These are phyloP conservation scores for Chalciporus sphaerocephalus DNA, from an alignment of 768 basidiomycete species.

Conservation along the genomic window DNA sequence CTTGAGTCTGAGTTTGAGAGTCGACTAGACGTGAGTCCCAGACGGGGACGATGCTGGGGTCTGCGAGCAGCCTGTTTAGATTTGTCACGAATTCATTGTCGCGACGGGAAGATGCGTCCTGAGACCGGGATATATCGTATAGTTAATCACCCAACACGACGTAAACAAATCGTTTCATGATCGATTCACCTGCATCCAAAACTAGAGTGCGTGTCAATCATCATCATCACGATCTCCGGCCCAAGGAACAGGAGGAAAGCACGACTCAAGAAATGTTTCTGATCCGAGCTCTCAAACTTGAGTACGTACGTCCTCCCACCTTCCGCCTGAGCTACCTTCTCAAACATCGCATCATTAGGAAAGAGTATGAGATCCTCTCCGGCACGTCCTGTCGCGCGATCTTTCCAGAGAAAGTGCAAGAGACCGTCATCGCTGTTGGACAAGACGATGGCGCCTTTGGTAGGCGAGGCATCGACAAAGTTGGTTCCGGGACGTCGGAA, in stretches of 20 bases:
- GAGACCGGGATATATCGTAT: slow-evolving; percentile 1
- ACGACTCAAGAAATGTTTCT: slow-evolving; percentile 79
- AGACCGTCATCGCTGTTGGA: slow-evolving; percentile 70
- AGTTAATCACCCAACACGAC: not conserved
- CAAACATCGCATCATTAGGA: slow-evolving; percentile 79
- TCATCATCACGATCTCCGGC: not conserved
- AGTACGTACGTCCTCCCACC: slow-evolving; percentile 79
- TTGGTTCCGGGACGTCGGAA: slow-evolving; percentile 65
- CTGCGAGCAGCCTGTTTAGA: slow-evolving; percentile 64
- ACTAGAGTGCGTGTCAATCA: slow-evolving; percentile 41
- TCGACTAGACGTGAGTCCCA: slow-evolving; percentile 48
- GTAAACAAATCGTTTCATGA: too few relatives aligned
- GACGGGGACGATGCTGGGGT: slow-evolving; percentile 56
- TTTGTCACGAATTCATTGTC: slow-evolving; percentile 73
- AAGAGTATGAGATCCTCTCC: slow-evolving; percentile 87
- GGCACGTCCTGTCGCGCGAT: slow-evolving; percentile 52
- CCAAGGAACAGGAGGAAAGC: not conserved
- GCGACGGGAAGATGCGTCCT: slow-evolving; percentile 65
- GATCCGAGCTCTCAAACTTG: slow-evolving; percentile 87
- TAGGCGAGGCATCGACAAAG: slow-evolving; percentile 59
- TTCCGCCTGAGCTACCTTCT: slow-evolving; percentile 61
- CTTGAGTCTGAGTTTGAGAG: too few relatives aligned
- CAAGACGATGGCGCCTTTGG: slow-evolving; percentile 71
- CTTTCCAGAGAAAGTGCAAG: slow-evolving; percentile 78
- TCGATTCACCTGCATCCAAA: slow-evolving; percentile 75